These are phyloP conservation scores for Panaeolus cyanescens DNA, from an alignment of 768 basidiomycete genomes.

Conservation along the genomic window DNA sequence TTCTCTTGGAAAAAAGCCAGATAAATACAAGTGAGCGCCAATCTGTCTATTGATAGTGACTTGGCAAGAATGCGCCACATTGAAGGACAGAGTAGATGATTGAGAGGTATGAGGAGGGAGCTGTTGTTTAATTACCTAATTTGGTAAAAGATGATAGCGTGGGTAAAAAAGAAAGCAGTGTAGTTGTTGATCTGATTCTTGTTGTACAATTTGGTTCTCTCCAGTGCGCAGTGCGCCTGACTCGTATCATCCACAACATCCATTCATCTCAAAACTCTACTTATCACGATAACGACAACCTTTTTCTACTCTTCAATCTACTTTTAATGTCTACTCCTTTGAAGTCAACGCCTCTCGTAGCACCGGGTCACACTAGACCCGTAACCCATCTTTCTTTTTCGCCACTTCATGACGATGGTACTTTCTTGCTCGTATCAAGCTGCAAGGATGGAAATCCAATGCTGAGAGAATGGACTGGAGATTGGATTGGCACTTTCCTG, in stretches of 20 bases:
- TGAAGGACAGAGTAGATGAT: background rate
- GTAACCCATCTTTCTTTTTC: constrained; percentile 96
- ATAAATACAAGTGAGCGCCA: background rate
- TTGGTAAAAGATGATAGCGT: background rate
- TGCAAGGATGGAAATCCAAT: constrained; percentile 99
- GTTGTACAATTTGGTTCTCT: background rate
- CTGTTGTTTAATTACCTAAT: background rate
- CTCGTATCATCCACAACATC: constrained; percentile 41
- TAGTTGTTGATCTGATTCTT: constrained; percentile 2
- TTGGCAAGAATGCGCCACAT: background rate
- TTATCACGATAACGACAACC: constrained; percentile 2
- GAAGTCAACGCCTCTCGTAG: constrained; percentile 79
- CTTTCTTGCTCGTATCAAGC: constrained; percentile 89
- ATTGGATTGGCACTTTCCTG: constrained; percentile 95
- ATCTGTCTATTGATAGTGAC: background rate
- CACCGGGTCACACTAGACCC: constrained; percentile 83
- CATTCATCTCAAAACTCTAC: constrained; percentile 10
- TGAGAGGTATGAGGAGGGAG: background rate
- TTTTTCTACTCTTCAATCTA: constrained; percentile 25
- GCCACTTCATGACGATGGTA: constrained; percentile 77
- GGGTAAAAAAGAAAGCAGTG: constrained; percentile 2
- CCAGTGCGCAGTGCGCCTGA: constrained; percentile 58
- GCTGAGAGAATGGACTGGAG: constrained; percentile 96
- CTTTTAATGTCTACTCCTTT: constrained; percentile 60
- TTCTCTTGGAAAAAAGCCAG: background rate